Percentiles rank a stretch among this genome's conserved stretches.
Conservation (phyloP, 23 red algal species). For the Gracilaria caudata region DNA sequence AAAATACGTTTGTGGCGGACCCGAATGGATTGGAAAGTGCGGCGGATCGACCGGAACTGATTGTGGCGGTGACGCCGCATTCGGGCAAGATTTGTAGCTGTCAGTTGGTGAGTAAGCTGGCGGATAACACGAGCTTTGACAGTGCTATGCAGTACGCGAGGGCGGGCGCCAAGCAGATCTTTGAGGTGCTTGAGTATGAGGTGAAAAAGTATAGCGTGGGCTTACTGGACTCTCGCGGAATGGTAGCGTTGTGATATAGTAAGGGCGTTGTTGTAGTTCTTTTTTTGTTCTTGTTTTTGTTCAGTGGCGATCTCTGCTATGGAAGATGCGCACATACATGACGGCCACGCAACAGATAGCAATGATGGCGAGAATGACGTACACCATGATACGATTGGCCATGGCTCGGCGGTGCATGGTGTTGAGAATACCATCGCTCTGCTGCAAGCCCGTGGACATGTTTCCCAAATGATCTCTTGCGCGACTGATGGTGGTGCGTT, state of each 20-base stretch:
- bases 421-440: conserved; percentile 53
- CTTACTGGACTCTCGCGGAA: conserved; percentile 60
- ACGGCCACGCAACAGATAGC: conserved; percentile 44
- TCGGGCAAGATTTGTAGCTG: conserved; percentile 52
- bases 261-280: too few relatives aligned
- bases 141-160: conserved; percentile 56
- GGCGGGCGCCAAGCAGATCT: conserved; percentile 60
- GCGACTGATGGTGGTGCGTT: conserved; percentile 62
- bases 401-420: conserved; percentile 78
- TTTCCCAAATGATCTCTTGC: conserved; percentile 46
- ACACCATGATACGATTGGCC: conserved; percentile 71
- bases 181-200: conserved; percentile 69
- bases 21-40: conserved; percentile 62
- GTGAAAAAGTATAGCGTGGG: conserved; percentile 57
- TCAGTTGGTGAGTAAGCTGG: conserved; percentile 32
- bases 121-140: conserved; percentile 16
- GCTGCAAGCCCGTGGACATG: conserved; percentile 52
- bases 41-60: conserved; percentile 54
- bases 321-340: conserved; percentile 59
- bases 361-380: conserved; percentile 49
- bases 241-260: conserved; percentile 64
- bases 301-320: background rate
- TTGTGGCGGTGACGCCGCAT: conserved; percentile 41
- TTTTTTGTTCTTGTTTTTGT: too few relatives aligned
- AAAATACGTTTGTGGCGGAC: conserved; percentile 66